A percentile compares a stretch with the other conserved stretches of the same genome.
Evolutionary conservation across 1,284 basidiomycete genomes (phyloP).

Genomic region (Earliella scabrosa): DNA sequence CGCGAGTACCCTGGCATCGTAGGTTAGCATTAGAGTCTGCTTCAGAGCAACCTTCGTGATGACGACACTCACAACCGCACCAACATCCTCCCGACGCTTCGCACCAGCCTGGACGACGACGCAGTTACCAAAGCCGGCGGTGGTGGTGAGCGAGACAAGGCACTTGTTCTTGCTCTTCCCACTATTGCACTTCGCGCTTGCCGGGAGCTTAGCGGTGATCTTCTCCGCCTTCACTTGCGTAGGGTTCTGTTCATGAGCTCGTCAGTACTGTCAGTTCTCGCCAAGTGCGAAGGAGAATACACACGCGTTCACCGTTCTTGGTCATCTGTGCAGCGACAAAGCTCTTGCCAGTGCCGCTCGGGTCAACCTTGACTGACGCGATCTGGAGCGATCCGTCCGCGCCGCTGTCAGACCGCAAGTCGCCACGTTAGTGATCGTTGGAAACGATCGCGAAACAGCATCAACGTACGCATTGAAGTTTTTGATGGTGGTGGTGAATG

Average conservation of each 20-base stretch:
- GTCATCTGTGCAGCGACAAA: slow-evolving; percentile 41
- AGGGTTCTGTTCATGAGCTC: slow-evolving; percentile 28
- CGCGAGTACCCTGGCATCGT: slow-evolving; percentile 18
- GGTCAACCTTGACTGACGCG: slow-evolving; percentile 35
- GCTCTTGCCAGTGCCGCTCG: slow-evolving; percentile 39
- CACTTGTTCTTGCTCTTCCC: slow-evolving; percentile 48
- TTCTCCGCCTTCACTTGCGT: slow-evolving; percentile 39
- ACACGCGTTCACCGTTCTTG: slow-evolving; percentile 41
- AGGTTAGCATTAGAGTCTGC: not conserved
- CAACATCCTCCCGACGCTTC: not conserved
- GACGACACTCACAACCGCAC: slow-evolving; percentile 6
- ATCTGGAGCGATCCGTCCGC: slow-evolving; percentile 54
- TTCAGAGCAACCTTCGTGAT: not conserved
- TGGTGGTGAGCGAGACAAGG: slow-evolving; percentile 49
- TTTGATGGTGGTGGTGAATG: slow-evolving; percentile 46
- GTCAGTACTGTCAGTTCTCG: not conserved
- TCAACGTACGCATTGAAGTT: slow-evolving; percentile 55
- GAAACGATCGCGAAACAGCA: not conserved
- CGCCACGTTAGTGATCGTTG: not conserved
- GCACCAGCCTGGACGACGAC: slow-evolving; percentile 38
- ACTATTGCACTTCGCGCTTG: slow-evolving; percentile 52
- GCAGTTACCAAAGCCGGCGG: slow-evolving; percentile 56
- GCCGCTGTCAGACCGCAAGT: slow-evolving; percentile 31
- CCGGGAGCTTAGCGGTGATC: slow-evolving; percentile 47
- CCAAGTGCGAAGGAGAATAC: not conserved